Base-by-base conservation (phyloP, 345 rosid genomes). In the Aurinia saxatilis region DNA sequence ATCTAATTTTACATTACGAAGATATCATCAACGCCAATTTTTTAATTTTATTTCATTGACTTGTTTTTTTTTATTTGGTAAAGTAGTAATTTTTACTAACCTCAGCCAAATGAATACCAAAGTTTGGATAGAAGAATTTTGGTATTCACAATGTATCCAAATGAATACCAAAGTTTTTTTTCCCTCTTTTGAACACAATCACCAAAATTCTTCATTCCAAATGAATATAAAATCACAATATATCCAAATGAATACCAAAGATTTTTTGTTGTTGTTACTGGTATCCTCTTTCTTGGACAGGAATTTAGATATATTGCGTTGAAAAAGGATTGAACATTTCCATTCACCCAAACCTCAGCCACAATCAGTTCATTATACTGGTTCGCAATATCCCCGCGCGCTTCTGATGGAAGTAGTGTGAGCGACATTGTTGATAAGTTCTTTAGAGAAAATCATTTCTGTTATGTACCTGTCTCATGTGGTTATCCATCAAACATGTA, bases 331-430 rank as follows among this genome's bases (percentile, higher is more conserved):
- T 35, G 85, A 79, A 50, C 87, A 79, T 77, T 92, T 89, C 73
- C 63, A 72, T 79, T 81, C 79, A 57, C 80, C 97, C 31, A 82
- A 80, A 77, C 91, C 96, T 80, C 93, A 87, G 78, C 91, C 96
- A 10, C 85, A 87, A 15, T n/a, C 98, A 92, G 70, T 92, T 87
- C 78, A 92, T 95, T 59, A 71, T 89, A 70, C 75, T 92, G 73
- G 95, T 89, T 49, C 91, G 88, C 6, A 66, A 84, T 66, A 73
- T 92, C 53, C 98, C 97, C 7, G 78, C n/a, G n/a, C 7, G 78
- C 82, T 70, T 61, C 89, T 41, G 74, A 56, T 65, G 93, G 91
- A 55, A 73, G 77, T 73, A 87, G 74, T 67, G 82, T 92, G 66
- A 74, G 91, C 71, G 90, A 89, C 16, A 82, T 79, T 73, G 91